Conservation (phyloP, 257 asterid genomes). For the Capsicum chinense region DNA sequence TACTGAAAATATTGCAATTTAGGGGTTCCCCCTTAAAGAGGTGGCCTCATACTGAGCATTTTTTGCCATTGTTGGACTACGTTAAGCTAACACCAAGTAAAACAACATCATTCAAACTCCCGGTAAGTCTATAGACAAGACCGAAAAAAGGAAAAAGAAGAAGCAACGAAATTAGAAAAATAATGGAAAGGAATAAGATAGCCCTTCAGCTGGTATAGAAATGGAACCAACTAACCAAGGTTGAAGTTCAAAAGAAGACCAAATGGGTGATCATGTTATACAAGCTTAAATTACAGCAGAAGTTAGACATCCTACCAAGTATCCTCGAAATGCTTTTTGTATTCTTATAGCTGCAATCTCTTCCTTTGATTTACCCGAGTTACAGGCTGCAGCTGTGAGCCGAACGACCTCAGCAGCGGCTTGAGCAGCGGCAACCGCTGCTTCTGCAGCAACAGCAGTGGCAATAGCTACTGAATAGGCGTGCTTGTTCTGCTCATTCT, state of each 20-base stretch:
- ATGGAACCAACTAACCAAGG: neutral
- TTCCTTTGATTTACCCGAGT: conserved; percentile 57
- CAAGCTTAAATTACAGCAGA: neutral
- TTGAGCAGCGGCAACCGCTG: conserved; percentile 82
- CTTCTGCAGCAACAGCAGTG: conserved; percentile 87
- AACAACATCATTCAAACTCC: neutral
- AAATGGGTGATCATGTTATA: neutral
- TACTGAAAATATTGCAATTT: neutral
- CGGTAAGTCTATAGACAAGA: neutral
- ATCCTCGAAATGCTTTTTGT: conserved; percentile 78
- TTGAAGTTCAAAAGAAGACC: neutral
- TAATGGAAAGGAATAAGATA: neutral
- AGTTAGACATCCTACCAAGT: conserved; percentile 54
- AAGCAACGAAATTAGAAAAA: neutral
- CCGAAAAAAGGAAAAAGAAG: neutral
- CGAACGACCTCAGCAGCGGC: conserved; percentile 90
- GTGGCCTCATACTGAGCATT: neutral
- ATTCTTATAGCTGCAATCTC: conserved; percentile 71
- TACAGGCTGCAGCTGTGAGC: conserved; percentile 56
- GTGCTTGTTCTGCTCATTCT: conserved; percentile 68
- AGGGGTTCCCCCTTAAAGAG: neutral
- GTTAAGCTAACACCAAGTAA: neutral
- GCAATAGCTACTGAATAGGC: conserved; percentile 76
- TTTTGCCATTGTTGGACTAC: neutral
- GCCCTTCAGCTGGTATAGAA: neutral